Evolutionary conservation across 306 rosid species (phyloP), one percentile per base, ranked within the genome.

Genomic region (Biancaea sappan): DNA sequence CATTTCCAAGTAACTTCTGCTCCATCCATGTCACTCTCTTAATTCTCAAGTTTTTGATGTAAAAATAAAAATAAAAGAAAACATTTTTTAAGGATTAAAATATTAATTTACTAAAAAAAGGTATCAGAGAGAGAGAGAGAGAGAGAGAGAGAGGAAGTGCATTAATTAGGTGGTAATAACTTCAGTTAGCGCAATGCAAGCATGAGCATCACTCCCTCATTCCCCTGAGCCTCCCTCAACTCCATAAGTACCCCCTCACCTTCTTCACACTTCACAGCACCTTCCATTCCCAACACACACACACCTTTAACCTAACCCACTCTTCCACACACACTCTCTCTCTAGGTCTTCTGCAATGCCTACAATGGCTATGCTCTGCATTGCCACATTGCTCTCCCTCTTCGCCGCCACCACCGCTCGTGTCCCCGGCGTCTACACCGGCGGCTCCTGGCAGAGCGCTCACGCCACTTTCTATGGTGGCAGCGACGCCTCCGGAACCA

Each of bases 401-500:
- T 37, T 84, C 31, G 54, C 44, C 9, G 56, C 69, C 34, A 62
- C 89, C 37, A 50, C 37, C 31, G 96, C 94, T 14, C 67, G 85
- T 72, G 86, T 92, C 81, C 96, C 94, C 0, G 98, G 98, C 0
- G 65, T 77, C 24, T 90, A 76, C 91, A 15, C 86, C 50, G 94
- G 82, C 2, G 94, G 96, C 2, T 4, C 90, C 0, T 92, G 98
- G 98, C 75, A 83, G 35, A 64, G 60, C n/a, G 94, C 98, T 8
- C 98, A 92, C 26, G 98, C 98, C 52, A 92, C 98, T 53, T 92
- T 92, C 87, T 92, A 92, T 40, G 96, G 98, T 56, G 98, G 98
- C 81, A 86, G 84, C 34, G 96, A 92, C 51, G 98, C 96, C 44
- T 89, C 96, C 15, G 96, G 96, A 64, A 89, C 97, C 31, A 92